A percentile compares a stretch with the other conserved stretches of the same genome.
phyloP scores from a whole-genome alignment of 371 early-diverging fungal species.

The Lichtheimia corymbifera region DNA sequence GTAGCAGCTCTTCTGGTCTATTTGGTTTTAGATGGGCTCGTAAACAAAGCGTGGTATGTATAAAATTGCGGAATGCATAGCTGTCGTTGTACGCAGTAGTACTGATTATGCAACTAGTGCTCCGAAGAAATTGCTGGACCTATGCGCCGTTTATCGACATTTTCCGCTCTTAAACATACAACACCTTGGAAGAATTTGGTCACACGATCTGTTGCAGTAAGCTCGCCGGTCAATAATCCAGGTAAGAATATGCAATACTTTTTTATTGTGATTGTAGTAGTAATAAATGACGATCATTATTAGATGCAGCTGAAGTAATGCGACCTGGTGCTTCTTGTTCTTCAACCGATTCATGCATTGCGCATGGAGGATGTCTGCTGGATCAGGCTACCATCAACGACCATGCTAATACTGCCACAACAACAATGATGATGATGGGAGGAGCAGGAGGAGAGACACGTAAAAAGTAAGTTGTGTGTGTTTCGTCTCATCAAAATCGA shows the following conservation, averaged over 20 bases:
- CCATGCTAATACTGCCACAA: too few species aligned
- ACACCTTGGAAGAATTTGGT: conserved; percentile 33
- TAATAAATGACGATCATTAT: too few species aligned
- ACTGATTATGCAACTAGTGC: too few species aligned
- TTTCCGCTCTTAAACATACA: conserved; percentile 31
- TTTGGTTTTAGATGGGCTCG: conserved; percentile 11
- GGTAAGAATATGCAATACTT: not conserved
- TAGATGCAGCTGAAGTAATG: conserved; percentile 55
- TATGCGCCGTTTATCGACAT: conserved; percentile 31
- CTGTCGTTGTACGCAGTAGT: too few species aligned
- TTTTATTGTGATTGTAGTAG: not conserved
- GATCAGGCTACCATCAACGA: conserved; percentile 6
- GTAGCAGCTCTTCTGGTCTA: conserved; percentile 8
- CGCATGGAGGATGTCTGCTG: conserved; percentile 6
- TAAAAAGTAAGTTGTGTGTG: conserved; percentile 13
- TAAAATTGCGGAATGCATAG: too few species aligned
- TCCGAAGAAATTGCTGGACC: conserved; percentile 7
- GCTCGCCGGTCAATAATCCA: conserved; percentile 21
- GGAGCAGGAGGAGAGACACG: too few species aligned
- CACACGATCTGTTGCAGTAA: conserved; percentile 26
- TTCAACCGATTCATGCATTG: too few species aligned
- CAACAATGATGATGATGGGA: too few species aligned
- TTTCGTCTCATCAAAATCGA: not conserved
- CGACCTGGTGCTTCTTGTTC: conserved; percentile 24
- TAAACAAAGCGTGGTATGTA: conserved; percentile 16